Percentiles rank a stretch among this genome's conserved stretches.
Conservation (phyloP, 495 filamentous ascomycete species). For the Lichenothelia convexa region DNA sequence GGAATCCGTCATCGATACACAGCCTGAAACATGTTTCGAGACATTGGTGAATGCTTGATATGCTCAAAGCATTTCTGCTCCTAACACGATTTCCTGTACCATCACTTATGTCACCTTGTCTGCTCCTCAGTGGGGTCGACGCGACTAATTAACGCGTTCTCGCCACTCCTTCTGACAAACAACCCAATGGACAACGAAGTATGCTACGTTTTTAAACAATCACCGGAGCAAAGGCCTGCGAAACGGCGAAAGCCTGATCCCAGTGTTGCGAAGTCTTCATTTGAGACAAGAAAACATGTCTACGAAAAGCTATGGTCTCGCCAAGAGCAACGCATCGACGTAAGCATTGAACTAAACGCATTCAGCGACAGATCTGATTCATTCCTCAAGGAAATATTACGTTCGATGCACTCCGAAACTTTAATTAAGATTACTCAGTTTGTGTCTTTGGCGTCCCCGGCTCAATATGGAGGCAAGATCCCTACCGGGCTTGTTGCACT, state of each 20-base stretch:
- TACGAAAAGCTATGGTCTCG: slow-evolving; percentile 50
- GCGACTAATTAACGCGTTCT: too few relatives aligned
- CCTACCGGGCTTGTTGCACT: slow-evolving; percentile 68
- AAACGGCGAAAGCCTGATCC: slow-evolving; percentile 10
- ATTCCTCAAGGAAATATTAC: slow-evolving; percentile 34
- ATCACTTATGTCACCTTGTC: too few relatives aligned
- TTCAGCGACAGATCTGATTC: slow-evolving; percentile 3
- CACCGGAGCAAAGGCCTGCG: slow-evolving; percentile 12
- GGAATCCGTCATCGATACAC: too few relatives aligned
- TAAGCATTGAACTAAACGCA: slow-evolving; percentile 20
- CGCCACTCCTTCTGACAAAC: too few relatives aligned
- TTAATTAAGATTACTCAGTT: slow-evolving; percentile 48
- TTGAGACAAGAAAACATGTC: slow-evolving; percentile 39
- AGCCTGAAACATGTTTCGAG: too few relatives aligned
- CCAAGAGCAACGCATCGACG: slow-evolving; percentile 52
- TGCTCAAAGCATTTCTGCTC: too few relatives aligned
- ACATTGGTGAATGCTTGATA: too few relatives aligned
- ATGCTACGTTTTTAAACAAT: slow-evolving; percentile 18
- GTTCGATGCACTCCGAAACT: slow-evolving; percentile 41
- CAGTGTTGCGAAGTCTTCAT: slow-evolving; percentile 11
- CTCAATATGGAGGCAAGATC: slow-evolving; percentile 29
- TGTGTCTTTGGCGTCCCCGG: slow-evolving; percentile 25
- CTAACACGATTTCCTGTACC: too few relatives aligned
- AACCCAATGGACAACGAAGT: slow-evolving; percentile 24
- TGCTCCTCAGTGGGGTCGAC: too few relatives aligned